Conservation (phyloP, 495 filamentous ascomycete genomes). For the Xylaria sp. region DNA sequence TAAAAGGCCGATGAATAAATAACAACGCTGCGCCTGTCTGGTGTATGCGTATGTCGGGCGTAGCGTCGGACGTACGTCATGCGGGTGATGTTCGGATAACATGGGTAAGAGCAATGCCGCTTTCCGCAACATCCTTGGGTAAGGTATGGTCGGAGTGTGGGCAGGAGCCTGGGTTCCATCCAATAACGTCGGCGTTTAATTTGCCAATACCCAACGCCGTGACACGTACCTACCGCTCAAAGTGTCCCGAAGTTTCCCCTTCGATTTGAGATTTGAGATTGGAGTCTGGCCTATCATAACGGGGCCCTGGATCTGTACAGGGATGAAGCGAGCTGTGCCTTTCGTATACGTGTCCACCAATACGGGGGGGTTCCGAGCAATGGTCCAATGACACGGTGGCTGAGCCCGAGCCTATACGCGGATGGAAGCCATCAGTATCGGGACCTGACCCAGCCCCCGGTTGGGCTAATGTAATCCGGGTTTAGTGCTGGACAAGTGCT, state of each 20-base stretch:
- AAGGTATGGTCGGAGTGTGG: not conserved
- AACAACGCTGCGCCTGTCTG: not conserved
- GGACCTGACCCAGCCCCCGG: slow-evolving; percentile 16
- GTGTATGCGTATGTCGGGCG: too few relatives aligned
- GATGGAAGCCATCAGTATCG: slow-evolving; percentile 14
- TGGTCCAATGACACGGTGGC: not conserved
- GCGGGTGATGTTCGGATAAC: not conserved
- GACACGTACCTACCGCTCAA: not conserved
- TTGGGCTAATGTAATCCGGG: not conserved
- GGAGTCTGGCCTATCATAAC: not conserved
- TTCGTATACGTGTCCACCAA: slow-evolving; percentile 15
- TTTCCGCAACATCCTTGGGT: not conserved
- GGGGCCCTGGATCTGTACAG: not conserved
- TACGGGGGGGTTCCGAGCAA: not conserved
- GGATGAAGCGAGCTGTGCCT: slow-evolving; percentile 23
- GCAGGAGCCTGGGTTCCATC: too few relatives aligned
- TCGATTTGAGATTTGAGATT: not conserved
- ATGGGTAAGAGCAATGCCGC: not conserved
- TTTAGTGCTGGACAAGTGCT: not conserved
- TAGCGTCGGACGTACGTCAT: not conserved
- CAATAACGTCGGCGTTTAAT: not conserved
- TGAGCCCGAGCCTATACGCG: not conserved
- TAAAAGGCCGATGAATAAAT: not conserved
- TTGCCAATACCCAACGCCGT: not conserved
- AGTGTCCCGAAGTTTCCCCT: not conserved